Percentiles rank a stretch among this genome's conserved stretches.
phyloP scores from a whole-genome alignment of 495 filamentous ascomycete genomes.

The Xylaria cubensis region DNA sequence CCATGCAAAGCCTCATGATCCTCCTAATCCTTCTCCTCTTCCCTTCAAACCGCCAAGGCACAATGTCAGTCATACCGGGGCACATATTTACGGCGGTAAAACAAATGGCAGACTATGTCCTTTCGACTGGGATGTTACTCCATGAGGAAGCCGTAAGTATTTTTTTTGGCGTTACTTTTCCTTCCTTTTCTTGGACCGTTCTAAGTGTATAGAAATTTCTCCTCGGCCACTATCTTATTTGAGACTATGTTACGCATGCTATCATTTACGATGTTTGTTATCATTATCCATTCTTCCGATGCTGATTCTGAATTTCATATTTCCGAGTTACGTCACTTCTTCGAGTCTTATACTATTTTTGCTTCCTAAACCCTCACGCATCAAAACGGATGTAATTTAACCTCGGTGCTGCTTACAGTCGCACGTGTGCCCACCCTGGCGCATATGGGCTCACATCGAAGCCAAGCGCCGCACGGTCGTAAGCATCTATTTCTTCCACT shows the following conservation, averaged over 20 bases:
- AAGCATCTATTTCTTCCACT: conserved; percentile 47
- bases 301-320: neutral
- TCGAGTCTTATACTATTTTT: neutral
- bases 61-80: conserved; percentile 17
- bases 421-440: conserved; percentile 42
- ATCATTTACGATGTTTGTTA: neutral
- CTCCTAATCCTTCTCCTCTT: conserved; percentile 50
- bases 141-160: conserved; percentile 39
- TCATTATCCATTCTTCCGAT: neutral
- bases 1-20: conserved; percentile 47
- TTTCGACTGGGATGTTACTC: conserved; percentile 44
- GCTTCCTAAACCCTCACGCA: neutral
- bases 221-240: too few relatives aligned
- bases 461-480: conserved; percentile 46
- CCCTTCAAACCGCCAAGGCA: conserved; percentile 34
- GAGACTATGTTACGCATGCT: too few relatives aligned
- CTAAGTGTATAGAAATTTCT: too few relatives aligned
- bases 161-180: too few relatives aligned
- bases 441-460: conserved; percentile 47
- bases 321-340: neutral
- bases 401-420: neutral
- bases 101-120: conserved; percentile 39
- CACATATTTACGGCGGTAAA: conserved; percentile 42
- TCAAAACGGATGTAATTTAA: neutral
- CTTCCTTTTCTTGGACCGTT: too few relatives aligned